Evolutionary conservation across 345 rosid species (phyloP).

Genomic region (Gynandropsis gynandra): DNA sequence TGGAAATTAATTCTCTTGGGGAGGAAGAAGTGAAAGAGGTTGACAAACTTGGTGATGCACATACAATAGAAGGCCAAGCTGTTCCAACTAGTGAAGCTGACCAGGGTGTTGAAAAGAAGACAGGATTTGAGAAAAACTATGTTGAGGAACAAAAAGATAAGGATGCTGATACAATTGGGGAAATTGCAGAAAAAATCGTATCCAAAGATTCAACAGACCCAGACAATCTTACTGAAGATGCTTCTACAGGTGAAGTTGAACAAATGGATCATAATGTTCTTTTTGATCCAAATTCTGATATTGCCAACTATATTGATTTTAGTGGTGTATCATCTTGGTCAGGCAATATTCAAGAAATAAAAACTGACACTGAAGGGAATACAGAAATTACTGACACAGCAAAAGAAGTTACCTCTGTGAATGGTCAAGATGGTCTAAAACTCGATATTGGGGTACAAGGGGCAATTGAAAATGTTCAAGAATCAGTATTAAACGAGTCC

Average conservation of each 20-base stretch:
- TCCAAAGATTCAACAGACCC: constrained; percentile 20
- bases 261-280: constrained; percentile 27
- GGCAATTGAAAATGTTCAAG: no score
- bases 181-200: constrained; percentile 3
- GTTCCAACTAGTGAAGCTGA: constrained; percentile 24
- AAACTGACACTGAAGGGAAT: constrained; percentile 23
- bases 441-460: constrained; percentile 1
- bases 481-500: no score
- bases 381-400: constrained; percentile 14
- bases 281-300: constrained; percentile 30
- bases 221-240: constrained; percentile 15
- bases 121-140: constrained; percentile 19
- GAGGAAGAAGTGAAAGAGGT: constrained; percentile 36
- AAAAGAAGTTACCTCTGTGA: constrained; percentile 23
- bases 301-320: constrained; percentile 36
- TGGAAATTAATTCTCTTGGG: constrained; percentile 43
- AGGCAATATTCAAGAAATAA: constrained; percentile 30
- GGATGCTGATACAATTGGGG: constrained; percentile 10
- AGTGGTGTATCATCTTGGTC: constrained; percentile 33
- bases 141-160: constrained; percentile 24
- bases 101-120: constrained; percentile 24
- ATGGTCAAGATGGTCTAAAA: constrained; percentile 15
- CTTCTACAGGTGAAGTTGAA: constrained; percentile 32
- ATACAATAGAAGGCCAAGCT: constrained; percentile 27
- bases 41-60: constrained; percentile 34